Base-by-base conservation (phyloP, 495 filamentous ascomycete species). In the Penicillium parvum region DNA sequence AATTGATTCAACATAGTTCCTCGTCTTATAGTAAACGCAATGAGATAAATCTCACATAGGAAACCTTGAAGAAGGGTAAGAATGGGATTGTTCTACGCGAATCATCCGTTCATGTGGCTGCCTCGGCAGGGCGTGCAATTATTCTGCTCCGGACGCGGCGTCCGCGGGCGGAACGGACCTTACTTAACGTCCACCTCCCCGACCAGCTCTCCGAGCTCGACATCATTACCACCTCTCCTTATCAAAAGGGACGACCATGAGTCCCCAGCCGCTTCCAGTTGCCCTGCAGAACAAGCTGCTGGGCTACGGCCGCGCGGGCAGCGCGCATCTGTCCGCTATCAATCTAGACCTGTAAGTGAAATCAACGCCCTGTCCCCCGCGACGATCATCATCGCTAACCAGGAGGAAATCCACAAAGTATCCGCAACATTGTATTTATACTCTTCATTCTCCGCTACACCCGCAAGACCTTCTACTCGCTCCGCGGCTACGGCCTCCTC, bases 391-490 rank as follows among this genome's bases (percentile, higher is more conserved):
- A 45, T 20, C 23, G 37, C 41, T 55, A 26, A 55, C 51, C 11
- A 34, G n/a, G 36, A 10, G 17, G n/a, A 22, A 4, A 18, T 6
- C 30, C 40, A 49, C 53, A 92, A n/a, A n/a, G 90, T 32, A 49
- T 96, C 41, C 85, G 85, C 28, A 96, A 96, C 60, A 74, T 96
- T 30, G 65, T 97, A 30, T 96, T 99, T 64, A 74, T 89, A 58
- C 77, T 92, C 45, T 96, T 97, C 70, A 62, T 97, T 28, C 71
- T 97, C 25, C 81, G 91, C 52, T 90, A 89, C 74, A 82, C 83
- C 9, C 85, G 89, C 48, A 90, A 86, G 61, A 77, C 76, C 22
- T 80, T 86, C 44, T 80, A 88, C 60, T 85, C 90, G 46, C 72
- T 99, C 51, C 85, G 86, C 54, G 94, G 94, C 49, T 87, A 90